phyloP scores from a whole-genome alignment of 2,329 filamentous ascomycete species.

The Fusarium sp. region DNA sequence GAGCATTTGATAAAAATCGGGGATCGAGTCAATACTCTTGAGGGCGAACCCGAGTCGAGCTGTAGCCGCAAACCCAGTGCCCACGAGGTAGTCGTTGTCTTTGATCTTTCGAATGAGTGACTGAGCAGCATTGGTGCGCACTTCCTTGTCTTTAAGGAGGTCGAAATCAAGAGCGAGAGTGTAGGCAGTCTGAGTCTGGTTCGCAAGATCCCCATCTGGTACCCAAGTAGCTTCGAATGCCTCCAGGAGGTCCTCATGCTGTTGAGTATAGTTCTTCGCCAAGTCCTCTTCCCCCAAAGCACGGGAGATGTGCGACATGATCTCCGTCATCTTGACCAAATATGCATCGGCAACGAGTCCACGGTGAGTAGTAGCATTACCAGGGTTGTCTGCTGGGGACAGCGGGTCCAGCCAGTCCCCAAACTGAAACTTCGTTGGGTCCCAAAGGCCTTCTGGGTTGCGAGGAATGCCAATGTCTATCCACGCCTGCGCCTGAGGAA shows the following conservation, averaged over 20 bases:
- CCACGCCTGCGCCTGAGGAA: slow-evolving; percentile 38
- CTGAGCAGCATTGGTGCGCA: slow-evolving; percentile 40
- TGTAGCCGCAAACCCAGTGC: slow-evolving; percentile 53
- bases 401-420: slow-evolving; percentile 62
- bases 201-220: slow-evolving; percentile 45
- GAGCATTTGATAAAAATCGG: slow-evolving; percentile 61
- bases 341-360: slow-evolving; percentile 60
- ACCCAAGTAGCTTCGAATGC: slow-evolving; percentile 52
- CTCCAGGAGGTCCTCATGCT: slow-evolving; percentile 31
- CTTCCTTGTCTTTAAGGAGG: slow-evolving; percentile 43
- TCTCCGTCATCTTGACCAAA: slow-evolving; percentile 55
- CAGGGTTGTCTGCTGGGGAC: slow-evolving; percentile 54
- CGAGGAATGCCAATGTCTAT: background rate
- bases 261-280: slow-evolving; percentile 32
- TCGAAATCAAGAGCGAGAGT: slow-evolving; percentile 54
- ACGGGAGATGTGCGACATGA: slow-evolving; percentile 51
- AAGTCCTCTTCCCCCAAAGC: slow-evolving; percentile 47
- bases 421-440: slow-evolving; percentile 46
- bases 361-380: slow-evolving; percentile 52
- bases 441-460: slow-evolving; percentile 47
- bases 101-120: slow-evolving; percentile 49
- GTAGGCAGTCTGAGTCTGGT: slow-evolving; percentile 57
- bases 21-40: slow-evolving; percentile 40
- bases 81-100: slow-evolving; percentile 51
- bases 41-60: slow-evolving; percentile 8